Evolutionary conservation across 257 asterid genomes (phyloP), one percentile per base, ranked within the genome.

Genomic region (Mitragyna speciosa): DNA sequence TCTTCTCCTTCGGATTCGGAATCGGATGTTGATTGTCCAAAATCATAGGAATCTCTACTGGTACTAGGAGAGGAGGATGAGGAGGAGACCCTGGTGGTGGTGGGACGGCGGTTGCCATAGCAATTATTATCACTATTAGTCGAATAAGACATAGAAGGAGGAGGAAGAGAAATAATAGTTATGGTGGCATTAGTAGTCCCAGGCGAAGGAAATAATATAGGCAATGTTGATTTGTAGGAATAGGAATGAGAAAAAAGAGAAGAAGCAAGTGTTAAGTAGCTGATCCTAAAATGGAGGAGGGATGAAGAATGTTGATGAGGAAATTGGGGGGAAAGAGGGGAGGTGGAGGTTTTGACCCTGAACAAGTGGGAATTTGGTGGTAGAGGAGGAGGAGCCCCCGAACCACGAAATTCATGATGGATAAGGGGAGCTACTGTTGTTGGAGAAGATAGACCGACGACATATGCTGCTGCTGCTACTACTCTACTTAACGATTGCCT

Each of bases 341-440:
- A 71, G 30, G 72, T 36, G 36, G 82, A 61, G 17, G 24, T 54
- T 20, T 45, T 36, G 68, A 22, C 33, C 78, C 68, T 33, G 77
- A 51, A 73, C 54, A 51, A 9, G 77, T 51, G 48, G 66, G 77
- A 20, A 22, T 15, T 52, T 28, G 43, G 20, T 56, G 64, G 64
- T 54, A 67, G 71, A 30, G 78, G 12, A 45, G 43, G 59, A 47
- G 41, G 51, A 20, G 56, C n/a, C n/a, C 28, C 52, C 30, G 9
- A 67, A 66, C 66, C 80, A 48, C 49, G 82, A 58, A n/a, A 54
- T 12, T 77, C 54, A 26, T 45, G 69, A 47, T 52, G 54, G 51
- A 77, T 48, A 69, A 77, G 52, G 81, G 41, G 36, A 12, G 54
- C n/a, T n/a, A n/a, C 12, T 49, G 64, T 6, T 20, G 65, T 22